Evolutionary conservation across 2,329 filamentous ascomycete species (phyloP).

Genomic region (Claviceps cyperi): DNA sequence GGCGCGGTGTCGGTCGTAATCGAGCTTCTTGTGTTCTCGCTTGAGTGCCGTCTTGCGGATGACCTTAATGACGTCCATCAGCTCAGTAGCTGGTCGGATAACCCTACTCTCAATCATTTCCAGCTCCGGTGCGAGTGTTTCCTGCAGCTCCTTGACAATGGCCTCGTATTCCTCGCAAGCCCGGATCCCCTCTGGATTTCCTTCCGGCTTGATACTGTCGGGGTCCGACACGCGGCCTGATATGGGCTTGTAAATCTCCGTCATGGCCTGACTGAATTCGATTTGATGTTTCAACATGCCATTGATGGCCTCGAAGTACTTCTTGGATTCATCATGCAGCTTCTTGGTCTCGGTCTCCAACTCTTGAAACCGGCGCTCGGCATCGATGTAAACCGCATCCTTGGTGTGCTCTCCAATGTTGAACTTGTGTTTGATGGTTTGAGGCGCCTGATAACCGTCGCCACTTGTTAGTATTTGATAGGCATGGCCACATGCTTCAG

Average conservation of each 20-base stretch:
- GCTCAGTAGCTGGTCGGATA: slow-evolving; percentile 82
- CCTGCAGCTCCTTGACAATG: slow-evolving; percentile 80
- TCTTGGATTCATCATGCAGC: slow-evolving; percentile 90
- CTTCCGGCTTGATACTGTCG: slow-evolving; percentile 63
- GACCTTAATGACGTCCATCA: slow-evolving; percentile 87
- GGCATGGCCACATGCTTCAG: neutral
- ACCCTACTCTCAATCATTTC: slow-evolving; percentile 94
- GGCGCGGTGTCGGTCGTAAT: slow-evolving; percentile 78
- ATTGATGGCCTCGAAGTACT: slow-evolving; percentile 96
- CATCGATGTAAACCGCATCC: slow-evolving; percentile 86
- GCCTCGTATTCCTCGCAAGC: slow-evolving; percentile 94
- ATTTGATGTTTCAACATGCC: slow-evolving; percentile 97
- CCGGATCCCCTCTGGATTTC: slow-evolving; percentile 82
- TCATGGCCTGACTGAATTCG: slow-evolving; percentile 91
- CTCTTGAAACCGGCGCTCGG: slow-evolving; percentile 85
- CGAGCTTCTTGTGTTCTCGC: slow-evolving; percentile 92
- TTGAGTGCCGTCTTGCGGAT: slow-evolving; percentile 81
- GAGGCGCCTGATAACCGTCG: slow-evolving; percentile 51
- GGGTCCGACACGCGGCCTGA: slow-evolving; percentile 92
- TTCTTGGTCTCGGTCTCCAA: slow-evolving; percentile 93
- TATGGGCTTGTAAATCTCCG: slow-evolving; percentile 96
- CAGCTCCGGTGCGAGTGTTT: slow-evolving; percentile 76
- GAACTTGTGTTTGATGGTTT: slow-evolving; percentile 82
- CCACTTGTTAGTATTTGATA: neutral
- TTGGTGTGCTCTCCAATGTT: slow-evolving; percentile 94